A percentile compares a stretch with the other conserved stretches of the same genome.
phyloP scores from a whole-genome alignment of 306 rosid genomes.

The Begonia peltatifolia region DNA sequence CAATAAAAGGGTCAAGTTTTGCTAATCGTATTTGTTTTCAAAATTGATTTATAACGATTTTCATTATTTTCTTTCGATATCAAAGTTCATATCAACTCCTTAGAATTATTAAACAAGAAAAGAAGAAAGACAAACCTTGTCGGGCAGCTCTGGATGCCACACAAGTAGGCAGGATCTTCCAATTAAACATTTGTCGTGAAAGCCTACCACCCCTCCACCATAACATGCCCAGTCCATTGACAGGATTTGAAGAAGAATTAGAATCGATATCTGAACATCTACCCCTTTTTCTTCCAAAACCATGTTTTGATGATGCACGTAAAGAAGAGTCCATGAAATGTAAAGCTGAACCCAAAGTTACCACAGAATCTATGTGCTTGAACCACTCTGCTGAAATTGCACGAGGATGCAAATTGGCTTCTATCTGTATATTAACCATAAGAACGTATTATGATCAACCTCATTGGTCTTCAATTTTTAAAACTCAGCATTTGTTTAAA shows the following conservation, averaged over 20 bases:
- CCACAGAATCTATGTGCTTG: conserved; percentile 66
- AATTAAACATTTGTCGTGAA: conserved; percentile 75
- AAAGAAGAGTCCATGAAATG: conserved; percentile 48
- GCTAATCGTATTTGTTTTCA: too few relatives aligned
- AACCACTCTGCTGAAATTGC: conserved; percentile 78
- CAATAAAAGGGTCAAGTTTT: too few relatives aligned
- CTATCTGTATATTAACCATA: conserved; percentile 36
- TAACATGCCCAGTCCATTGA: conserved; percentile 62
- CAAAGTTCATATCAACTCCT: too few relatives aligned
- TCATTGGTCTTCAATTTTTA: too few relatives aligned
- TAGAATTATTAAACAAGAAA: not conserved
- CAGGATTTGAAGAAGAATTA: conserved; percentile 42
- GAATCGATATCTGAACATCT: conserved; percentile 48
- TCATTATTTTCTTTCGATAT: too few relatives aligned
- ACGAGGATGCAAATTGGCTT: conserved; percentile 53
- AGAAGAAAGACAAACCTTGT: conserved; percentile 51
- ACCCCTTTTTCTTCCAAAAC: conserved; percentile 51
- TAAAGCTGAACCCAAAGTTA: conserved; percentile 74
- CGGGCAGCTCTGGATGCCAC: conserved; percentile 81
- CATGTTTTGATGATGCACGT: conserved; percentile 51
- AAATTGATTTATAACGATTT: too few relatives aligned
- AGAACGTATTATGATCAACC: not conserved
- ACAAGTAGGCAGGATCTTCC: conserved; percentile 65
- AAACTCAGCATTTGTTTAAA: too few relatives aligned
- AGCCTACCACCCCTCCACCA: conserved; percentile 99